Base-by-base conservation (phyloP, 2,329 filamentous ascomycete genomes). In the Xylariomycetidae sp. region DNA sequence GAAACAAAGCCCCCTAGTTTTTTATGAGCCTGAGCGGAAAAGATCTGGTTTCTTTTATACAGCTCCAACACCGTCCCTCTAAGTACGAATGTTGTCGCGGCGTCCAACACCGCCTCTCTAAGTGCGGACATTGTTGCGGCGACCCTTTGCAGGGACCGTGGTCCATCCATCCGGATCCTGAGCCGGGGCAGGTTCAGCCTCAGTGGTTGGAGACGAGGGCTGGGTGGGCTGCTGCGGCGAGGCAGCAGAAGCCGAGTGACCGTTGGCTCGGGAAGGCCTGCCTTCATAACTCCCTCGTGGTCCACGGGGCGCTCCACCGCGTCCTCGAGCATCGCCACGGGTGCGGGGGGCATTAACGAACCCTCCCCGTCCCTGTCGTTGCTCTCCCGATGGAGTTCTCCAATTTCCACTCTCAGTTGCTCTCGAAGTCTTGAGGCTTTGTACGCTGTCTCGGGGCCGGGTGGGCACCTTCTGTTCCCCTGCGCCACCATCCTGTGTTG, bases 131-230 rank as follows among this genome's bases (percentile, higher is more conserved):
- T 45, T 35, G 20, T 34, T 38, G 30, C 65, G 44, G 54, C 72
- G 50, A 30, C 55, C 55, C 49, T 67, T 68, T 36, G 50, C 38
- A 7, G 59, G 42, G 34, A 79, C 78, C 16, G 74, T 82, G 42
- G 74, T 79, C 78, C 78, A 82, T 45, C 78, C 78, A 53, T 82
- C 77, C 23, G 77, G 76, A 29, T 76, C 72, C 31, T 64, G 57
- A 25, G 63, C 58, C 31, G 63, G 60, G 22, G 62, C 57, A 20
- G 52, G 48, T 33, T 65, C 51, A 9, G 38, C 45, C 20, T 54
- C 49, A 16, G 47, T 20, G n/a, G 46, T 39, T 22, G 53, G 40
- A 8, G 54, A 42, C 3, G 48, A 25, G 19, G 45, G 30, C 27
- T 46, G 37, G 50, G 59, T 50, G 51, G 61, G 51, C 44, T 62